Evolutionary conservation across 2,329 filamentous ascomycete species (phyloP).

Genomic region (Fonsecaea monophora): DNA sequence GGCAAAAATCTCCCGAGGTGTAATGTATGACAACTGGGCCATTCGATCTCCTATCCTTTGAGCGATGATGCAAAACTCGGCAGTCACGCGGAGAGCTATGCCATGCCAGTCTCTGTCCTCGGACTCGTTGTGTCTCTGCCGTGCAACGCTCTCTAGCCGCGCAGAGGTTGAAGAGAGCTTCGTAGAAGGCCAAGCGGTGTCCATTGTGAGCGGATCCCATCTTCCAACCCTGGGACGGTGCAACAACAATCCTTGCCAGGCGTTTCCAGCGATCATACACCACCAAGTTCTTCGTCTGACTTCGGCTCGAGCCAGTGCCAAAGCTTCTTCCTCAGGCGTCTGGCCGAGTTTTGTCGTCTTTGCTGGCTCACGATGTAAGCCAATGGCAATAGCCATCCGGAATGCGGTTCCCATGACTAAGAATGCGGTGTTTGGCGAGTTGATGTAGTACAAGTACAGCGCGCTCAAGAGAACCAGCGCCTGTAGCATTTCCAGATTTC

Average conservation of each 20-base stretch:
- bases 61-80: slow-evolving; percentile 19
- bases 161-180: not conserved
- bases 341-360: slow-evolving; percentile 1
- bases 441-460: slow-evolving; percentile 35
- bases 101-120: slow-evolving; percentile 9
- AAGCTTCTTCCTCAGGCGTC: not conserved
- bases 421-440: slow-evolving; percentile 37
- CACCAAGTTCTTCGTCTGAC: slow-evolving; percentile 23
- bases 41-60: slow-evolving; percentile 7
- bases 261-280: slow-evolving; percentile 18
- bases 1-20: slow-evolving; percentile 10
- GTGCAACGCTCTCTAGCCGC: not conserved
- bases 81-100: slow-evolving; percentile 8
- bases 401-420: slow-evolving; percentile 45
- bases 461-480: slow-evolving; percentile 36
- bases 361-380: slow-evolving; percentile 41
- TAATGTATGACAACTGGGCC: slow-evolving; percentile 13
- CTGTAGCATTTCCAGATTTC: slow-evolving; percentile 35
- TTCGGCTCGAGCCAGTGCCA: slow-evolving; percentile 16
- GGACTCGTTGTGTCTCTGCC: not conserved
- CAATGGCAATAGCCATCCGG: slow-evolving; percentile 48
- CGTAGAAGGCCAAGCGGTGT: slow-evolving; percentile 9
- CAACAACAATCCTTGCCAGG: slow-evolving; percentile 20
- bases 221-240: slow-evolving; percentile 14
- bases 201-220: slow-evolving; percentile 27